Conservation (phyloP, 208 protist genomes). For the Trypanosomatidae sp. region DNA sequence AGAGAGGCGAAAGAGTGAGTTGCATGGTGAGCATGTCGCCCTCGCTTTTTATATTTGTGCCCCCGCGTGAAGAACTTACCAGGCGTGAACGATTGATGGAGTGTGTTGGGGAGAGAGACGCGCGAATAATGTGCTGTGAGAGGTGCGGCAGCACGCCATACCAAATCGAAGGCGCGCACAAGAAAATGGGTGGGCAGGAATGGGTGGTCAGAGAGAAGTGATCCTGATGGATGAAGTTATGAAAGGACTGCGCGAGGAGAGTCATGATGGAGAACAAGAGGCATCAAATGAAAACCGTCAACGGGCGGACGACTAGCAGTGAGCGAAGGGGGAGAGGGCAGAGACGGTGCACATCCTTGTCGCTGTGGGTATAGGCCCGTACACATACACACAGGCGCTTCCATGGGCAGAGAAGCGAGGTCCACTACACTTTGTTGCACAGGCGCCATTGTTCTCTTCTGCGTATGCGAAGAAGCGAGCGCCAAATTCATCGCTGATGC, state of each 20-base stretch:
- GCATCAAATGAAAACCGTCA: no score
- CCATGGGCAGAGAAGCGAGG: no score
- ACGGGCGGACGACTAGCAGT: not conserved
- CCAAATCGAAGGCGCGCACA: not conserved
- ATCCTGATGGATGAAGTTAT: not conserved
- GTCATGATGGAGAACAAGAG: not conserved
- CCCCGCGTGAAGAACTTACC: not conserved
- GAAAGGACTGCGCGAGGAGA: not conserved
- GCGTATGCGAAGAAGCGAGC: not conserved
- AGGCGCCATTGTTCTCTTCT: not conserved
- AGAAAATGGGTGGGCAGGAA: not conserved
- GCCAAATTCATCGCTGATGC: not conserved
- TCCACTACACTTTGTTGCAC: no score
- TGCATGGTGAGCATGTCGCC: not conserved
- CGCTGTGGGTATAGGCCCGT: not conserved
- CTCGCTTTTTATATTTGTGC: not conserved
- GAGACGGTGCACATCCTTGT: not conserved
- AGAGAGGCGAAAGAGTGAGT: not conserved
- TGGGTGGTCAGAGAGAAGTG: not conserved
- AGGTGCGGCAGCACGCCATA: not conserved
- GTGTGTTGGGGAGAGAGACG: not conserved
- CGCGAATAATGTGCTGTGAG: not conserved
- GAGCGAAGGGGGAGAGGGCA: not conserved
- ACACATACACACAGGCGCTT: not conserved
- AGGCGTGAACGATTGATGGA: not conserved